Evolutionary conservation across 2,329 filamentous ascomycete genomes (phyloP).

Genomic region (Trichoderma polysporum): DNA sequence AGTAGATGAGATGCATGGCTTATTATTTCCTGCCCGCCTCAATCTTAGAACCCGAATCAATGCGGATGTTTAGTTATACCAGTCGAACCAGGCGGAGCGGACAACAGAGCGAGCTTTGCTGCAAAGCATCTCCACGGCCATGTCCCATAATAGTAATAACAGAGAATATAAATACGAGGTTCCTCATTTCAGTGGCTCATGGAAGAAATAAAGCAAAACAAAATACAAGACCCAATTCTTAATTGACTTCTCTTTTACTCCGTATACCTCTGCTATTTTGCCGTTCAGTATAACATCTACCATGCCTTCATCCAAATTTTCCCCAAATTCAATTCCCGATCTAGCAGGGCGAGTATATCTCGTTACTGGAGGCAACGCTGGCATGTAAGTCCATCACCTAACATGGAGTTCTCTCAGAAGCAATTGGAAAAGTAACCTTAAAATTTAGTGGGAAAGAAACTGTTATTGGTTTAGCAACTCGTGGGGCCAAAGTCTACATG

Average conservation of each 20-base stretch:
- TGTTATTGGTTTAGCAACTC: conserved; percentile 37
- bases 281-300: not conserved
- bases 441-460: conserved; percentile 36
- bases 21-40: not conserved
- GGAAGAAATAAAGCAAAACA: not conserved
- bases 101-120: not conserved
- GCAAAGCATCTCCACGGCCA: not conserved
- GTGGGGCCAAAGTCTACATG: conserved; percentile 43
- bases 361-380: conserved; percentile 47
- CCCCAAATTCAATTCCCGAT: conserved; percentile 42
- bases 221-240: not conserved
- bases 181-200: too few relatives aligned
- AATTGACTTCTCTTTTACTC: not conserved
- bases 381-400: conserved; percentile 39
- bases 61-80: not conserved
- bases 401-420: too few relatives aligned
- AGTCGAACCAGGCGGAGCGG: conserved; percentile 2
- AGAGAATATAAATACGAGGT: not conserved
- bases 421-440: not conserved
- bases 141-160: not conserved
- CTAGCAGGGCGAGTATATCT: conserved; percentile 44
- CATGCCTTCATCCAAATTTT: conserved; percentile 32
- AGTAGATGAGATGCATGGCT: not conserved
- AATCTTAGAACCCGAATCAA: not conserved
- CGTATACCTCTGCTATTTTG: not conserved